phyloP scores from a whole-genome alignment of 495 filamentous ascomycete species.

The Symbiotaphrina buchneri region DNA sequence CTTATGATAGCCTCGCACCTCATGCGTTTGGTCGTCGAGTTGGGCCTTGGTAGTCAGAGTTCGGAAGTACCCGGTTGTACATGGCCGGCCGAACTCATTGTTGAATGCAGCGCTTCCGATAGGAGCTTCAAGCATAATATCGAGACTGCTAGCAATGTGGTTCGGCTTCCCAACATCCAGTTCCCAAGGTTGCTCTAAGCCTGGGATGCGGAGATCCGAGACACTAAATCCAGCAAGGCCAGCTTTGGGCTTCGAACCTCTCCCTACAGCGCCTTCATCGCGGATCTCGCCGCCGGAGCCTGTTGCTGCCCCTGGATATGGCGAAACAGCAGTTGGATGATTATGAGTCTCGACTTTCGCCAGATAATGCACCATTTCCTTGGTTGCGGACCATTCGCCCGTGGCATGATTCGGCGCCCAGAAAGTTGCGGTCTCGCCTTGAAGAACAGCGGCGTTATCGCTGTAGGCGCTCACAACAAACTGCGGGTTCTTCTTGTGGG shows the following conservation, averaged over 20 bases:
- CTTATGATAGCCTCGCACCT: slow-evolving; percentile 86
- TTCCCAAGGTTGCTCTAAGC: slow-evolving; percentile 67
- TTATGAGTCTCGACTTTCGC: slow-evolving; percentile 96
- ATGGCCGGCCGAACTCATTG: slow-evolving; percentile 95
- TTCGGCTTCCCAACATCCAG: slow-evolving; percentile 69
- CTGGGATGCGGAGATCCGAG: slow-evolving; percentile 78
- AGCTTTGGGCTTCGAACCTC: slow-evolving; percentile 83
- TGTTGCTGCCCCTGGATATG: slow-evolving; percentile 70
- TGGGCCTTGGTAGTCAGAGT: slow-evolving; percentile 53
- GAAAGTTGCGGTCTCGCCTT: slow-evolving; percentile 50
- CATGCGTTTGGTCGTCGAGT: slow-evolving; percentile 23
- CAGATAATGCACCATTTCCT: slow-evolving; percentile 73
- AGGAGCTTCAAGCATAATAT: slow-evolving; percentile 94
- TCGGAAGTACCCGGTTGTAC: slow-evolving; percentile 71
- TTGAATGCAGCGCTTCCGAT: slow-evolving; percentile 90
- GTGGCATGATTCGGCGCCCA: slow-evolving; percentile 76
- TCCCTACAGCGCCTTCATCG: slow-evolving; percentile 85
- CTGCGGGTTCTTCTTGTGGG: slow-evolving; percentile 54
- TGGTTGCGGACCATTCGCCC: slow-evolving; percentile 69
- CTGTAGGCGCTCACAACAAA: slow-evolving; percentile 86
- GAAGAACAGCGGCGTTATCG: slow-evolving; percentile 84
- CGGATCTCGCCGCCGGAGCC: slow-evolving; percentile 88
- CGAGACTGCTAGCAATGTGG: slow-evolving; percentile 78
- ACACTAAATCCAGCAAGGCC: slow-evolving; percentile 86
- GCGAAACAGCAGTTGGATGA: slow-evolving; percentile 89